Percentiles rank a stretch among this genome's conserved stretches.
Evolutionary conservation across 257 asterid species (phyloP).

Genomic region (Solanum ahanhuiri): DNA sequence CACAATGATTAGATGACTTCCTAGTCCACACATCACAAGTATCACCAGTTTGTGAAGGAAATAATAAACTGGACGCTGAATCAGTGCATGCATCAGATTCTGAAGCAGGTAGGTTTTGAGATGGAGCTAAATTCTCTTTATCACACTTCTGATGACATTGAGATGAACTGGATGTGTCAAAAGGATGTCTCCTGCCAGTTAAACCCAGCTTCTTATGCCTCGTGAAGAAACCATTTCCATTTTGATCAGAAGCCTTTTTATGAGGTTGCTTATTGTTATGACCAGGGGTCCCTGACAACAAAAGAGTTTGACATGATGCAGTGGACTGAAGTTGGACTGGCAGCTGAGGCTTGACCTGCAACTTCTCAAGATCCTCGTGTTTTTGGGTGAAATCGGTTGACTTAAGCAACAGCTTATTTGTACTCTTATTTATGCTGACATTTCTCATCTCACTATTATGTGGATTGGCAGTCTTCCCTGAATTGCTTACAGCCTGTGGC

Average conservation of each 20-base stretch:
- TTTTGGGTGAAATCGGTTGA: conserved; percentile 9
- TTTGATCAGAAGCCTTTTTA: conserved; percentile 6
- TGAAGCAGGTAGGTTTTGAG: not conserved
- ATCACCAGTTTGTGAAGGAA: conserved; percentile 11
- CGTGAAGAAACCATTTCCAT: conserved; percentile 10
- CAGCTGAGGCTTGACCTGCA: conserved; percentile 7
- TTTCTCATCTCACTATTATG: conserved; percentile 3
- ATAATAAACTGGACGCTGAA: not conserved
- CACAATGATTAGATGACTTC: not conserved
- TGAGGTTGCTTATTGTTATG: conserved; percentile 7
- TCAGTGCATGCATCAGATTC: conserved; percentile 4
- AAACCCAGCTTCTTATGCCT: conserved; percentile 28
- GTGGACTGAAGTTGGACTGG: conserved; percentile 2
- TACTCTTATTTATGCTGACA: not conserved
- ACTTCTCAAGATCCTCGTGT: conserved; percentile 7
- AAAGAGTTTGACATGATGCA: not conserved
- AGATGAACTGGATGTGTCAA: conserved; percentile 7
- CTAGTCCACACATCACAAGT: conserved; percentile 1
- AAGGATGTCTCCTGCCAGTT: conserved; percentile 19
- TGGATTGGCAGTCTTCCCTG: conserved; percentile 4
- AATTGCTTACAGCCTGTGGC: conserved; percentile 1
- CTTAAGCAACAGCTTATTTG: conserved; percentile 8
- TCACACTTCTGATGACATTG: conserved; percentile 13
- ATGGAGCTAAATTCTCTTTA: conserved; percentile 37
- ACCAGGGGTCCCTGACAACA: not conserved